A percentile compares a stretch with the other conserved stretches of the same genome.
These are phyloP conservation scores for Coprinellus micaceus DNA, from an alignment of 768 basidiomycete genomes.

Conservation along the genomic window DNA sequence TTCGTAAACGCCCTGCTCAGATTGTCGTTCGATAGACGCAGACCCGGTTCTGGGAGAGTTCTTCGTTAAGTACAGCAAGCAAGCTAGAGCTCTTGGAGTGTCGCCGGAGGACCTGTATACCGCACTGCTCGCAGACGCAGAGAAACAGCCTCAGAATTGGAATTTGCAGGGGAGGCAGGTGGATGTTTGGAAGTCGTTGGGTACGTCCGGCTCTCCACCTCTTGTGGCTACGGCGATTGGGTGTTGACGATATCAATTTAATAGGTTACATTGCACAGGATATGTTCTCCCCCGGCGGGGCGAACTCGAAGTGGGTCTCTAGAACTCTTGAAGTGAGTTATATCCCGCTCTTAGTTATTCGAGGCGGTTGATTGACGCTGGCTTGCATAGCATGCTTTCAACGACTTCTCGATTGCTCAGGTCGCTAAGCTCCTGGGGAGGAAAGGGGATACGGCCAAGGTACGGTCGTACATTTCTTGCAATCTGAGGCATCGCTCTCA, in stretches of 20 bases:
- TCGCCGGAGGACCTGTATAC: constrained; percentile 48
- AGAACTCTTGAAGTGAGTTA: constrained; percentile 51
- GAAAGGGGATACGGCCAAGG: constrained; percentile 48
- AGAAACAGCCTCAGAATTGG: constrained; percentile 56
- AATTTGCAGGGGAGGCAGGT: constrained; percentile 60
- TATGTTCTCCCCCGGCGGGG: constrained; percentile 44
- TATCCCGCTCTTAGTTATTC: neutral
- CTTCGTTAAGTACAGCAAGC: constrained; percentile 54
- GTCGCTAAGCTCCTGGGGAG: constrained; percentile 55
- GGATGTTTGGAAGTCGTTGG: constrained; percentile 51
- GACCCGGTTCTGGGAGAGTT: constrained; percentile 65
- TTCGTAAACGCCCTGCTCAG: too few species aligned
- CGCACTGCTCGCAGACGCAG: constrained; percentile 58
- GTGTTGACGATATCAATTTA: constrained; percentile 11
- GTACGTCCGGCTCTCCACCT: constrained; percentile 23
- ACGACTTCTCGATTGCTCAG: constrained; percentile 62
- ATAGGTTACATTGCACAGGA: constrained; percentile 38
- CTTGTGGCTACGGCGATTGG: neutral
- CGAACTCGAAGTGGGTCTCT: constrained; percentile 60
- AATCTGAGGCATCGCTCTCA: neutral
- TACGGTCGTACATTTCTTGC: constrained; percentile 16
- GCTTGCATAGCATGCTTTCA: constrained; percentile 53
- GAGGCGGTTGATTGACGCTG: neutral
- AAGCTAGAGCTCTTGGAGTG: constrained; percentile 46
- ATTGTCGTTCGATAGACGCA: constrained; percentile 36